These are phyloP conservation scores for Plasmopara halstedii DNA, from an alignment of 352 stramenopile species.

Conservation along the genomic window DNA sequence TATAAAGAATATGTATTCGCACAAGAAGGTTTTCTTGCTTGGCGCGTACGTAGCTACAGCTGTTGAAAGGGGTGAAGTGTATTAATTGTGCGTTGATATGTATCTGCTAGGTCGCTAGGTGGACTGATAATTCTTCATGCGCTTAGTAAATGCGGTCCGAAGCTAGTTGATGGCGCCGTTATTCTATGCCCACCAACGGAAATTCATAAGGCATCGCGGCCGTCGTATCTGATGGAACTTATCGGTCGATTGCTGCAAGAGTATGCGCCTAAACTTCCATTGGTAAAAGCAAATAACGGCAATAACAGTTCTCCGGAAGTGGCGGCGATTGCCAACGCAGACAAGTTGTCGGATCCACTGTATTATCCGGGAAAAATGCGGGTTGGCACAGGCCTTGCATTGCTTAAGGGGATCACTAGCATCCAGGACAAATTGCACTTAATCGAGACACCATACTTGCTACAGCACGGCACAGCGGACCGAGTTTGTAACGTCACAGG, in stretches of 20 bases:
- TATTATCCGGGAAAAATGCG: slow-evolving; percentile 86
- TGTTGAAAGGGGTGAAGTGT: no score
- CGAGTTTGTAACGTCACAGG: slow-evolving; percentile 61
- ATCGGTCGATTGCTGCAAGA: slow-evolving; percentile 46
- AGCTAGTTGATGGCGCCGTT: slow-evolving; percentile 58
- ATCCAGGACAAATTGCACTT: slow-evolving; percentile 49
- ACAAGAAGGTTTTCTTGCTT: slow-evolving; percentile 62
- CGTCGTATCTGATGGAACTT: slow-evolving; percentile 34
- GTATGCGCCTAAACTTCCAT: slow-evolving; percentile 55
- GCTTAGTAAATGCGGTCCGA: slow-evolving; percentile 33
- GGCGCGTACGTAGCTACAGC: slow-evolving; percentile 57
- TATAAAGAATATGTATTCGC: slow-evolving; percentile 50
- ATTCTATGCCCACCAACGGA: slow-evolving; percentile 64
- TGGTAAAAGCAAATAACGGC: slow-evolving; percentile 46
- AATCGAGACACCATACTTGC: slow-evolving; percentile 67
- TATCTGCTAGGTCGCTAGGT: slow-evolving; percentile 45
- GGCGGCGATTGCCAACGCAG: slow-evolving; percentile 37
- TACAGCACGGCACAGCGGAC: slow-evolving; percentile 67
- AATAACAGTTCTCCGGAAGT: slow-evolving; percentile 60
- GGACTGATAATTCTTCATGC: slow-evolving; percentile 58
- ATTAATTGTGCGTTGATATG: no score
- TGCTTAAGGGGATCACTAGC: slow-evolving; percentile 49
- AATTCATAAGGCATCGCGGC: slow-evolving; percentile 49
- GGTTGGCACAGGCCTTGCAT: slow-evolving; percentile 61
- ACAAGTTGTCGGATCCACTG: slow-evolving; percentile 52